Conservation (phyloP, 1,139 yeast species). For the Blastobotrys persicus region DNA sequence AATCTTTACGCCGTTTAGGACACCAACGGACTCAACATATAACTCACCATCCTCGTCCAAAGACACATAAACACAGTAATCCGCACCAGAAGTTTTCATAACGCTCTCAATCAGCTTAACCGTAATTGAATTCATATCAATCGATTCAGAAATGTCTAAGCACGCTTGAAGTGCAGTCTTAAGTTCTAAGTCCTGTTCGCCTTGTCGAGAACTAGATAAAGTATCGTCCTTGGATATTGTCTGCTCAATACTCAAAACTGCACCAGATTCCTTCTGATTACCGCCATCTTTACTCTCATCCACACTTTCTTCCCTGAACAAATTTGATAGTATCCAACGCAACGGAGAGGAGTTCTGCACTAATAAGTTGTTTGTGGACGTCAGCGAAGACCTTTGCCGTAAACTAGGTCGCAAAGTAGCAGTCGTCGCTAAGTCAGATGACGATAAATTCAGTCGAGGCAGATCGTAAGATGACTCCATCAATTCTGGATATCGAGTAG, state of each 20-base stretch:
- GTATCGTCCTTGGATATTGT: too few relatives aligned
- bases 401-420: constrained; percentile 15
- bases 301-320: constrained; percentile 27
- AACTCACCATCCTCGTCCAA: constrained; percentile 39
- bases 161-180: constrained; percentile 43
- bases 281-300: constrained; percentile 14
- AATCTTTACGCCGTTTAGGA: constrained; percentile 41
- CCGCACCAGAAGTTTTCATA: constrained; percentile 45
- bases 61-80: constrained; percentile 47
- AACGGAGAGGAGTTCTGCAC: constrained; percentile 30
- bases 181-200: constrained; percentile 25
- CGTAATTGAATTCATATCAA: constrained; percentile 43
- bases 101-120: constrained; percentile 45
- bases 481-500: constrained; percentile 28
- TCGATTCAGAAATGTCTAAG: constrained; percentile 50
- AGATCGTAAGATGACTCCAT: constrained; percentile 22
- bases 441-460: constrained; percentile 21
- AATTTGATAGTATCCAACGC: constrained; percentile 32
- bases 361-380: constrained; percentile 18
- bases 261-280: background rate
- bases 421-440: constrained; percentile 18
- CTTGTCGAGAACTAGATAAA: background rate
- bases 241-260: too few relatives aligned
- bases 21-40: constrained; percentile 46
- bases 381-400: constrained; percentile 22